Base-by-base conservation (phyloP, 1,284 basidiomycete species). In the Irpex sp. region DNA sequence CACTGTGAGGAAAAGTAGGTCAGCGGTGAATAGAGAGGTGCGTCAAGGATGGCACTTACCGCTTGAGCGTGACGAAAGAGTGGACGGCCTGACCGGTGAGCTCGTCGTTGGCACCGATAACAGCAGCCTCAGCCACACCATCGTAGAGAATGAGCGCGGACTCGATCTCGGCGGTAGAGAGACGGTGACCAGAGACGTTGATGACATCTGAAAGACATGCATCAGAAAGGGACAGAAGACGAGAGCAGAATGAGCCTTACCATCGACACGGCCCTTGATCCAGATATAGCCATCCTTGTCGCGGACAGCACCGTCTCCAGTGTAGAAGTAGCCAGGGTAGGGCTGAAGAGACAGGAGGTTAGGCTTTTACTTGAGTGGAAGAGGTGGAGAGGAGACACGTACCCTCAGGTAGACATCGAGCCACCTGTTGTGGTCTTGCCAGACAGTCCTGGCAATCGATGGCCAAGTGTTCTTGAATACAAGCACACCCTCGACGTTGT, bases 241-340 rank as follows among this genome's bases (percentile, higher is more conserved):
- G 37, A 39, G 11, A 13, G 11, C 5, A 39, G 5, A 39, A 35
- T 15, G 60, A 5, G 63, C 77, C 89, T 71, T 72, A 90, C 93
- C 95, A 77, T 99, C 97, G 50, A 98, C 89, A 70, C 97, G 90
- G 58, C 97, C 97, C 79, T 95, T 96, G 79, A 98, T 98, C 95
- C 95, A 97, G 74, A 94, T 93, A 79, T 99, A 99, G 4, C 97
- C 97, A 71, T 98, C 90, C 71, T 92, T 87, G 75, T 98, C 97
- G 54, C 96, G 86, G 26, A 90, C 92, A 17, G 95, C 97, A 62
- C 95, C 96, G 72, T 98, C 97, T 47, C 97, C 97, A 17, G 96
- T 98, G 80, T 94, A 98, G 85, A 95, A 98, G 76, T 83, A 81
- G 26, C 94, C 92, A 13, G 90, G 89, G 77, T 94, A 94, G 15